Evolutionary conservation across 306 rosid species (phyloP).

Genomic region (Quercus ilex): DNA sequence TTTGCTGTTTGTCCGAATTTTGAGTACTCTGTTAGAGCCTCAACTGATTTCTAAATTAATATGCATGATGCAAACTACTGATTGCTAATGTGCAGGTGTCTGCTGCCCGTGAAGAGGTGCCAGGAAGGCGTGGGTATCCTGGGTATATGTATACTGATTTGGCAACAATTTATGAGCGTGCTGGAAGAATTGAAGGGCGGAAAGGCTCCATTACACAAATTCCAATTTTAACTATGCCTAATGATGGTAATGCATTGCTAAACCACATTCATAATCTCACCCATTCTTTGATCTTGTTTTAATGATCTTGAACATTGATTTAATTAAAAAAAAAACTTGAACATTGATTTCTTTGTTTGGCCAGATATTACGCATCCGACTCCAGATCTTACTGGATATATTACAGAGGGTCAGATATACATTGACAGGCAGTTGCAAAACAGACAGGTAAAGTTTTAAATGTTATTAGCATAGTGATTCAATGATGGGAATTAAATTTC

Average conservation of each 20-base stretch:
- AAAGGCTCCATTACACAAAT: conserved; percentile 99
- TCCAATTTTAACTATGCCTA: conserved; percentile 98
- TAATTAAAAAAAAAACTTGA: conserved; percentile 4
- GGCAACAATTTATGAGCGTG: conserved; percentile 98
- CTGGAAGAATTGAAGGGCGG: conserved; percentile 98
- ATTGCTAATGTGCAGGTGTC: conserved; percentile 64
- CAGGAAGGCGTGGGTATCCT: conserved; percentile 99
- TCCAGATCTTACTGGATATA: conserved; percentile 98
- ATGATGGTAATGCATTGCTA: conserved; percentile 64
- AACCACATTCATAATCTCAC: conserved; percentile 13
- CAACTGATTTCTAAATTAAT: conserved; percentile 1
- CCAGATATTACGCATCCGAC: conserved; percentile 98
- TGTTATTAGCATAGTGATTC: conserved; percentile 2
- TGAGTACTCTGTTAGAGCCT: conserved; percentile 6
- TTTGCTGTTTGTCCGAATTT: conserved; percentile 10
- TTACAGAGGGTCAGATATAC: conserved; percentile 98
- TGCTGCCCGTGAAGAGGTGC: conserved; percentile 99
- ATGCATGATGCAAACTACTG: conserved; percentile 9
- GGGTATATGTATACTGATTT: conserved; percentile 99
- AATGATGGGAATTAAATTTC: neutral
- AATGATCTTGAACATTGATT: neutral
- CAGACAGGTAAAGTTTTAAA: conserved; percentile 70
- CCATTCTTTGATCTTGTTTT: conserved; percentile 11
- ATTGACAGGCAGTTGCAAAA: conserved; percentile 92
- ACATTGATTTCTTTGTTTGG: conserved; percentile 21